Base-by-base conservation (phyloP, 2,329 filamentous ascomycete genomes). In the Tympanopsis confertula region DNA sequence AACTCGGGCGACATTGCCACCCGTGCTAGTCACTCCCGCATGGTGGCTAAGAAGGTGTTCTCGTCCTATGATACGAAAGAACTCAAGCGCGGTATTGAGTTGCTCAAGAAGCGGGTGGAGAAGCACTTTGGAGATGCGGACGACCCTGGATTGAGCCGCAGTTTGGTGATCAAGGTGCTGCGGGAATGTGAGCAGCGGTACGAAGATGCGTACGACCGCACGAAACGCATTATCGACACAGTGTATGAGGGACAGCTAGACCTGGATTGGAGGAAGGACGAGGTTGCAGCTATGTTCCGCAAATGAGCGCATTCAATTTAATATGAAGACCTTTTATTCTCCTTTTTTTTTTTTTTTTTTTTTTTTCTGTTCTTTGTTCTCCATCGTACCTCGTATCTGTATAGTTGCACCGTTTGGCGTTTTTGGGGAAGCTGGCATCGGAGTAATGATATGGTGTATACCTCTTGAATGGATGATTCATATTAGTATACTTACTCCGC, bases 81-180 rank as follows among this genome's bases (percentile, higher is more conserved):
- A 52, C 62, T 83, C 22, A 65, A 70, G 35, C 71, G 74, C 38
- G 78, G 78, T 4, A 71, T 82, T 39, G 75, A 82, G 40, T 65
- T 74, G 35, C 63, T 84, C 38, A 77, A 73, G 53, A 82, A 81
- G 54, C 67, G 80, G 33, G 76, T 84, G 4, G 79, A 84, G 55
- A 85, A 84, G 56, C 80, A 84, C 52, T 85, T 84, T 55, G 78
- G 77, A 17, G 78, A 83, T 41, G 74, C 72, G 2, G 78, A 82
- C 45, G 78, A 82, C 40, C 69, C 74, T 38, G 65, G 61, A 13
- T 58, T 74, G 38, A 71, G 66, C 39, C 48, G 51, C 20, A 45
- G 46, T 18, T 46, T 57, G 17, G 54, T 56, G 12, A 35, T 40
- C 2, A 56, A 55, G 42, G 53, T 57, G 5, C 41, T 49, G 1